Evolutionary conservation across 306 rosid species (phyloP), one percentile per base, ranked within the genome.

Genomic region (Datisca glomerata): DNA sequence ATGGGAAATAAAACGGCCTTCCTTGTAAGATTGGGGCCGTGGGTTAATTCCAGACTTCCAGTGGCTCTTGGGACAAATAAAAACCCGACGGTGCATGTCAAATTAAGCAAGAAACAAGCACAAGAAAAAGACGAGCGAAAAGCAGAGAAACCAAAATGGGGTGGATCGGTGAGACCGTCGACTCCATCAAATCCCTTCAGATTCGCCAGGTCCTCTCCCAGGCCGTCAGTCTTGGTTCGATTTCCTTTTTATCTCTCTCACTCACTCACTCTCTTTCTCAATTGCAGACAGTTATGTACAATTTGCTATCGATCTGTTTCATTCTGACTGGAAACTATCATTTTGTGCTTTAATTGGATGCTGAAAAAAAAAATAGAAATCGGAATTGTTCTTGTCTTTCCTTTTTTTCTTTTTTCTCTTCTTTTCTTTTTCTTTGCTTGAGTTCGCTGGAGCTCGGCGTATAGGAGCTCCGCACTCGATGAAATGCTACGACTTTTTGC

Each of bases 151-250:
- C 22, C 27, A 24, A n/a, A 53, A 82, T 83, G 94, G 91, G 91
- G 47, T 78, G 69, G 75, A 70, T 78, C 62, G 75, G 75, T n/a
- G 94, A 83, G 43, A 56, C 56, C 12, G 35, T 83, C 25, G 85
- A 78, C 19, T 83, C 94, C 57, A 24, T 83, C 61, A 83, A 72
- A 65, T 83, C 91, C 61, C 48, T 83, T 55, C 94, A 78, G 94
- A 72, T 83, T 74, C 91, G 94, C 18, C 94, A 83, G 68, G 71
- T 75, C 37, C 75, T 83, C 43, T 61, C 79, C 17, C 94, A 83
- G 61, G 82, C 45, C 35, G 69, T 83, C 70, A 83, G 91, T 65
- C 91, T 83, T 17, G 94, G 94, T 83, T 47, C 28, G 91, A n/a
- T 41, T 24, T 12, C 47, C 47, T 31, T 41, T 19, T 41, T 37